These are phyloP conservation scores for Macadamia integrifolia DNA, from an alignment of 164 flowering plant species.

Conservation along the genomic window DNA sequence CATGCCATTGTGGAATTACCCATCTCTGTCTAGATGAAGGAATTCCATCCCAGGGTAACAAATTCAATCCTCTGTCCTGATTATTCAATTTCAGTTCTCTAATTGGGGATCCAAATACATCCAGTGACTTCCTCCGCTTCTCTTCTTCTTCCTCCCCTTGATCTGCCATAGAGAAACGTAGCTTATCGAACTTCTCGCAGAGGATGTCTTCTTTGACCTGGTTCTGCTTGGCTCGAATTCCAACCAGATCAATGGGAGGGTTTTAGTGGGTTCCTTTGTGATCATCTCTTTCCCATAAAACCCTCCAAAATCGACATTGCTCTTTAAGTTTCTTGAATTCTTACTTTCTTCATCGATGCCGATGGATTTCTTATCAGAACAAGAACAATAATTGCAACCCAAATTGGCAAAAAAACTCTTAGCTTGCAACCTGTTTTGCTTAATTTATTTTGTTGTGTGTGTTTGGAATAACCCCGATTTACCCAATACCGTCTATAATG, in stretches of 20 bases:
- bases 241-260: constrained; percentile 9
- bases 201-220: constrained; percentile 13
- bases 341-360: constrained; percentile 14
- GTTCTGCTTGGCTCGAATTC: constrained; percentile 1
- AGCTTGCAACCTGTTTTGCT: constrained; percentile 12
- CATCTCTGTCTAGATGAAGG: not conserved
- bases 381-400: constrained; percentile 41
- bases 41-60: constrained; percentile 36
- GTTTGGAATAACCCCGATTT: too few species aligned
- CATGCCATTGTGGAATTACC: too few species aligned
- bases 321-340: constrained; percentile 5
- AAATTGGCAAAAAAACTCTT: constrained; percentile 42
- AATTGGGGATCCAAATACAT: constrained; percentile 50
- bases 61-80: constrained; percentile 29
- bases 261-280: constrained; percentile 9
- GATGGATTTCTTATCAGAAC: constrained; percentile 51
- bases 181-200: constrained; percentile 1
- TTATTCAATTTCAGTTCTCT: constrained; percentile 19
- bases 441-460: not conserved
- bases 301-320: constrained; percentile 6
- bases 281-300: constrained; percentile 7
- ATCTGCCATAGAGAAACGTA: not conserved
- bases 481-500: too few species aligned
- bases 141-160: constrained; percentile 16
- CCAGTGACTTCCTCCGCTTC: constrained; percentile 32